Conservation (phyloP, 78 protist species). For the Polysphondylium violaceum region DNA sequence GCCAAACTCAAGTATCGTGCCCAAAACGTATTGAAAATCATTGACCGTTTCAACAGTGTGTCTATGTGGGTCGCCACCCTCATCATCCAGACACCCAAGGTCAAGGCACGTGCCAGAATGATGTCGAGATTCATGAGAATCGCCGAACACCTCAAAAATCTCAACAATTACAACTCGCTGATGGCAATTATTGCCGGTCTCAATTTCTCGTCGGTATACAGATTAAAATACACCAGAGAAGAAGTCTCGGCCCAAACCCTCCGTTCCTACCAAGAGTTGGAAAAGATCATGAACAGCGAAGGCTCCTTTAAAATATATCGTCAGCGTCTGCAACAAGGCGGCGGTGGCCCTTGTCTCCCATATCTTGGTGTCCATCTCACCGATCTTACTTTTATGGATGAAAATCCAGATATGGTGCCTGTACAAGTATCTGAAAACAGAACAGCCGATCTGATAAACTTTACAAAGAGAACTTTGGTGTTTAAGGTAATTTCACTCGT, state of each 20-base stretch:
- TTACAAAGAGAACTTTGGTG: conserved; percentile 75
- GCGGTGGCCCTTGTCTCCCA: conserved; percentile 49
- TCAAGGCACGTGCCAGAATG: conserved; percentile 67
- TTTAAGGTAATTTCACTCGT: conserved; percentile 78
- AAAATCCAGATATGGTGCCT: conserved; percentile 75
- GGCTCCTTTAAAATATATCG: conserved; percentile 81
- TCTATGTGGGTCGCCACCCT: conserved; percentile 87
- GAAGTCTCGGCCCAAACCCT: conserved; percentile 57
- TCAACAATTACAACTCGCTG: conserved; percentile 85
- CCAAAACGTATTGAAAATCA: conserved; percentile 77
- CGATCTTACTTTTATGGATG: conserved; percentile 90
- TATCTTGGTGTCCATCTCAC: conserved; percentile 86
- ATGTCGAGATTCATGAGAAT: conserved; percentile 80
- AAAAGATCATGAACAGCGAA: conserved; percentile 80
- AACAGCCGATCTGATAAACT: conserved; percentile 82
- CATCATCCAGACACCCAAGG: conserved; percentile 63
- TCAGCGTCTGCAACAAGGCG: conserved; percentile 2
- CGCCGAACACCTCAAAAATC: conserved; percentile 66
- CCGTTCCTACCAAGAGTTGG: conserved; percentile 55
- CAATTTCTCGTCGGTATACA: conserved; percentile 77
- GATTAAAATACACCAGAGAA: conserved; percentile 87
- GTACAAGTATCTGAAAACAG: conserved; percentile 31
- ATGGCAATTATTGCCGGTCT: conserved; percentile 88
- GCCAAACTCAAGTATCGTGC: conserved; percentile 71
- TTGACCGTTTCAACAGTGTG: conserved; percentile 81